Evolutionary conservation across 225 moss, liverwort and hornwort species (phyloP).

Genomic region (Takakia lepidozioides): DNA sequence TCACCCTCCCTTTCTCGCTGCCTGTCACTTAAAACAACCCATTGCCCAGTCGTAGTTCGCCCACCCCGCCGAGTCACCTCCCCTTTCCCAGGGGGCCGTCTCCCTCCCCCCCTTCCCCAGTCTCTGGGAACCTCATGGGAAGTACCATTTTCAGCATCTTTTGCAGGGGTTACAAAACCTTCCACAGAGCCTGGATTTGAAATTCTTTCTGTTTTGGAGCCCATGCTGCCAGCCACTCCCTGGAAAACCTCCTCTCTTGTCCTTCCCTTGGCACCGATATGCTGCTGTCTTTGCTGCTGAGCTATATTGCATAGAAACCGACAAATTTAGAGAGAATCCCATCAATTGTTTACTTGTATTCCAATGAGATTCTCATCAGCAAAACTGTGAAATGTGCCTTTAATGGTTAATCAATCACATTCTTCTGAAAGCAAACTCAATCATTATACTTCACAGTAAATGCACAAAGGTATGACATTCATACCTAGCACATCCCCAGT

Average conservation of each 20-base stretch:
- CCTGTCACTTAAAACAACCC: conserved; percentile 86
- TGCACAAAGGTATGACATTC: not conserved
- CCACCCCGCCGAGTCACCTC: conserved; percentile 53
- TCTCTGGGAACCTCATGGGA: conserved; percentile 24
- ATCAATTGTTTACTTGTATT: too few relatives aligned
- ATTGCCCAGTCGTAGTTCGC: conserved; percentile 58
- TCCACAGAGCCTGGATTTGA: conserved; percentile 9
- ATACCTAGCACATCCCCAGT: conserved; percentile 32
- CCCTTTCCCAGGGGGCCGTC: conserved; percentile 48
- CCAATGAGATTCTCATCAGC: too few relatives aligned
- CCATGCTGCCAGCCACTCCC: conserved; percentile 6
- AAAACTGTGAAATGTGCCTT: too few relatives aligned
- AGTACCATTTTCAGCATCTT: conserved; percentile 20
- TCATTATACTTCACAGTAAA: not conserved
- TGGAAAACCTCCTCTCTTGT: conserved; percentile 18
- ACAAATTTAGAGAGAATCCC: too few relatives aligned
- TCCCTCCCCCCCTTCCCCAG: conserved; percentile 34
- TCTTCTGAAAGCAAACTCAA: not conserved
- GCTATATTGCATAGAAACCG: too few relatives aligned
- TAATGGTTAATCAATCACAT: too few relatives aligned
- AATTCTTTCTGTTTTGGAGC: conserved; percentile 16
- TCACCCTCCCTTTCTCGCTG: conserved; percentile 55
- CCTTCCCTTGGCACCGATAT: conserved; percentile 15
- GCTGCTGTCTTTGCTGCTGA: conserved; percentile 13
- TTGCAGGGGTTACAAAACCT: conserved; percentile 9